Evolutionary conservation across 768 basidiomycete species (phyloP).

Genomic region (Fomitopsis pulvina): DNA sequence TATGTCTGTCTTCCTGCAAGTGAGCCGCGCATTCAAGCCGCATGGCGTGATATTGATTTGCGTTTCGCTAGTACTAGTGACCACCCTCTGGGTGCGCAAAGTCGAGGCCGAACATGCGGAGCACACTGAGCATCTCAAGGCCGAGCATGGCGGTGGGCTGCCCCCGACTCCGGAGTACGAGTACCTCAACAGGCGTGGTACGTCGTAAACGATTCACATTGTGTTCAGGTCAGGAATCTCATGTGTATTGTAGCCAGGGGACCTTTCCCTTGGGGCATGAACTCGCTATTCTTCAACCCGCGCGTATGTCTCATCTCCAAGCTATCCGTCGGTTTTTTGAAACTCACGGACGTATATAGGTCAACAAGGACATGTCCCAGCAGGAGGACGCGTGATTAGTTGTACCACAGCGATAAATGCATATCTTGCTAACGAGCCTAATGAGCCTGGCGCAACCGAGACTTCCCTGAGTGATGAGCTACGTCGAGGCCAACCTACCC

Average conservation of each 20-base stretch:
- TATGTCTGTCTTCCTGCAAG: conserved; percentile 73
- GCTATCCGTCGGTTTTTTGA: not conserved
- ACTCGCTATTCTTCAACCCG: conserved; percentile 78
- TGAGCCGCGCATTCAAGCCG: conserved; percentile 29
- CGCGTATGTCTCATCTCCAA: conserved; percentile 37
- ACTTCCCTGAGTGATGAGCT: not conserved
- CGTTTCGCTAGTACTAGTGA: conserved; percentile 16
- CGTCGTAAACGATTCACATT: conserved; percentile 1
- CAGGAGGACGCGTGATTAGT: conserved; percentile 19
- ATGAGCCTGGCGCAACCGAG: not conserved
- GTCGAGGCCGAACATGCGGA: conserved; percentile 59
- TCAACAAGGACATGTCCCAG: conserved; percentile 62
- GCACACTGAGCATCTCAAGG: conserved; percentile 63
- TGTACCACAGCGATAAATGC: not conserved
- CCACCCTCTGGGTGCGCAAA: conserved; percentile 40
- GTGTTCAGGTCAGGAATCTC: not conserved
- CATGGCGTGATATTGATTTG: conserved; percentile 3
- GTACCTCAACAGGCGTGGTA: conserved; percentile 63
- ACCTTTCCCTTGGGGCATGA: conserved; percentile 82
- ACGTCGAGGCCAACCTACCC: too few species aligned
- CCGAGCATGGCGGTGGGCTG: conserved; percentile 66
- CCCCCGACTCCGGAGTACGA: conserved; percentile 69
- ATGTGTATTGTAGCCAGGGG: conserved; percentile 29
- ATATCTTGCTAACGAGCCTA: not conserved
- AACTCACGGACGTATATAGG: conserved; percentile 28